phyloP scores from a whole-genome alignment of 768 basidiomycete genomes.

The Boletus vermiculosoides region DNA sequence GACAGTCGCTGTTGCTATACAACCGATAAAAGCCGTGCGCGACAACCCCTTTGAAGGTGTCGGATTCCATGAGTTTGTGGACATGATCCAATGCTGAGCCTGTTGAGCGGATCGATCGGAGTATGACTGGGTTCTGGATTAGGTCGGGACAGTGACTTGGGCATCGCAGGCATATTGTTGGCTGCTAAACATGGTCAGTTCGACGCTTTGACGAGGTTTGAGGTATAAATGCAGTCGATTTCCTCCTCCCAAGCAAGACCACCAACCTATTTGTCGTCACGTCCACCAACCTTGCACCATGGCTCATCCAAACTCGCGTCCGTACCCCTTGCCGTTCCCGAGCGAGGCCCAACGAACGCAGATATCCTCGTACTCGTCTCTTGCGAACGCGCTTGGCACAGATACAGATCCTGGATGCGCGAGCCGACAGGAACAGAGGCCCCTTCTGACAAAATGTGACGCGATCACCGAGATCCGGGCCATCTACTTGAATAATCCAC shows the following conservation, averaged over 20 bases:
- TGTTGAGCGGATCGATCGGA: background rate
- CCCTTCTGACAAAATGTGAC: background rate
- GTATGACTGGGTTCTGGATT: background rate
- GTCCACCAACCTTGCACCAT: constrained; percentile 13
- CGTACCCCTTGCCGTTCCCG: constrained; percentile 25
- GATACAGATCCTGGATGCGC: constrained; percentile 14
- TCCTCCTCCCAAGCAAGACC: background rate
- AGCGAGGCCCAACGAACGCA: constrained; percentile 14
- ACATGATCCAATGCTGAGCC: constrained; percentile 2
- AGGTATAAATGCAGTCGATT: constrained; percentile 21
- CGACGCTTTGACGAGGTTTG: constrained; percentile 18
- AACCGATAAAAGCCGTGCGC: background rate
- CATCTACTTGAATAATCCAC: constrained; percentile 19
- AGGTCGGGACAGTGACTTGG: background rate
- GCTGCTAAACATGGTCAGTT: background rate
- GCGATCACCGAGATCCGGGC: constrained; percentile 6
- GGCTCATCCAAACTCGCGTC: constrained; percentile 7
- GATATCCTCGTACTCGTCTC: constrained; percentile 26
- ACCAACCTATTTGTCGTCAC: background rate
- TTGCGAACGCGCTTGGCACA: constrained; percentile 23
- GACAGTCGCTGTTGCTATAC: constrained; percentile 6
- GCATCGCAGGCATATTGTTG: constrained; percentile 2
- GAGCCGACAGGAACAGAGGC: constrained; percentile 1
- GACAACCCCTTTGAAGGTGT: background rate
- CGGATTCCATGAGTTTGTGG: constrained; percentile 7